Evolutionary conservation across 2,329 filamentous ascomycete species (phyloP), one percentile per base, ranked within the genome.

Genomic region (Neofusicoccum kwambonambiense): DNA sequence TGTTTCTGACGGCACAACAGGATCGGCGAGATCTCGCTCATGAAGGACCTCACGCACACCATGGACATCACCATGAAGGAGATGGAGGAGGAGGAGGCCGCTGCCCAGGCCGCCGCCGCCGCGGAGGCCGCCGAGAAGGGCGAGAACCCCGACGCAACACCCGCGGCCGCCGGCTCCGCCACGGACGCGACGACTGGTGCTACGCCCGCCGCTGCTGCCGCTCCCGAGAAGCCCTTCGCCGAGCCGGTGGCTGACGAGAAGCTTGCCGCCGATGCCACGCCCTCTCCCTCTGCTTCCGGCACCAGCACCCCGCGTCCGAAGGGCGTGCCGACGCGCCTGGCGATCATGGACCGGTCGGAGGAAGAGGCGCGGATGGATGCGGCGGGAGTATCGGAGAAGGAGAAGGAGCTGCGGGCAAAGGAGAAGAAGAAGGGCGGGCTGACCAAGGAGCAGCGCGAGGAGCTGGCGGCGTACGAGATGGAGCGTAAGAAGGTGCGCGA

Each of bases 21-120:
- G 84, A 98, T 99, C 74, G 95, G 95, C 70, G 95, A 99, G 84
- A 97, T 99, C 71, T 95, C 92, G 58, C 87, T 99, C 65, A 97
- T 99, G 91, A 98, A 97, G 82, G 95, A 99, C 74, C 85, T 99
- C 63, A 98, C 94, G 17, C 92, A 93, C 73, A 97, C 93, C 50
- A 98, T 99, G 94, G 95, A 99, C 73, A 98, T 99, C 70, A 93
- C 92, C 19, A 94, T 93, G 88, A 84, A 91, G 64, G 88, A 89
- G 67, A 87, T 88, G 77, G 91, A 92, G 72, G 89, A 90, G 70
- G 87, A 89, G 67, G 88, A 86, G 51, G 80, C 81, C 2, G 82
- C 77, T 2, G 80, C 83, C 34, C 81, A 84, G 42, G 84, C 84
- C 4, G 83, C 84, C 15, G 81, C 81, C 2, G 81, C 82, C n/a